Evolutionary conservation across 306 rosid species (phyloP), one percentile per base, ranked within the genome.

Genomic region (Cyamopsis tetragonoloba): DNA sequence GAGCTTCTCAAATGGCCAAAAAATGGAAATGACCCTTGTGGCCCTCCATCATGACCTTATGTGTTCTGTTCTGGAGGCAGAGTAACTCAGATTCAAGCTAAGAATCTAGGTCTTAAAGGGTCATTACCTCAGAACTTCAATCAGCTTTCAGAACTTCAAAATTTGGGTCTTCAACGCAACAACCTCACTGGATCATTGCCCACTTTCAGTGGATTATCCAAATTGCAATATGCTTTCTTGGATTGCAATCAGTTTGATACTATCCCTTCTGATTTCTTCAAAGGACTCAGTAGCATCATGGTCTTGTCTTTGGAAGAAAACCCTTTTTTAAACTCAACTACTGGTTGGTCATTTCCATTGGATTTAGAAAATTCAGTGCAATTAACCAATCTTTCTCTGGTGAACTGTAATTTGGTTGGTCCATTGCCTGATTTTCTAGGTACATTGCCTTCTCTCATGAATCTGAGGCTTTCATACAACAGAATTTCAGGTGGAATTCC

Each of bases 161-260:
- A 86, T 68, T 61, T 88, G 51, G 97, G 97, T 27, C 91, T 91
- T 68, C 96, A 91, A 34, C 78, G 68, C 43, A 91, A 91, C 83
- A 79, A 71, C 19, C 81, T 91, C 48, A 77, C 43, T 48, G 93
- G 93, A 38, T 26, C 65, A 26, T 70, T 91, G 20, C 97, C 93
- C 0, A 70, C 70, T 64, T 86, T 91, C 62, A 83, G 86, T 17
- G 92, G 96, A 43, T 80, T 88, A 14, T 84, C 89, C 0, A 88
- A 91, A 9, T 64, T 91, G 48, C 77, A 82, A 46, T 86, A 50
- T 32, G 96, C 86, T 60, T 91, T 61, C 66, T 69, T 91, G 72
- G 85, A 84, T 56, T 64, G 73, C 73, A 91, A 91, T 66, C 70
- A 81, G 9, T 88, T 91, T 28, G 89, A 84, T 58, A 37, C 80